Conservation (phyloP, 2,329 filamentous ascomycete genomes). For the Aspergillus glaucus region DNA sequence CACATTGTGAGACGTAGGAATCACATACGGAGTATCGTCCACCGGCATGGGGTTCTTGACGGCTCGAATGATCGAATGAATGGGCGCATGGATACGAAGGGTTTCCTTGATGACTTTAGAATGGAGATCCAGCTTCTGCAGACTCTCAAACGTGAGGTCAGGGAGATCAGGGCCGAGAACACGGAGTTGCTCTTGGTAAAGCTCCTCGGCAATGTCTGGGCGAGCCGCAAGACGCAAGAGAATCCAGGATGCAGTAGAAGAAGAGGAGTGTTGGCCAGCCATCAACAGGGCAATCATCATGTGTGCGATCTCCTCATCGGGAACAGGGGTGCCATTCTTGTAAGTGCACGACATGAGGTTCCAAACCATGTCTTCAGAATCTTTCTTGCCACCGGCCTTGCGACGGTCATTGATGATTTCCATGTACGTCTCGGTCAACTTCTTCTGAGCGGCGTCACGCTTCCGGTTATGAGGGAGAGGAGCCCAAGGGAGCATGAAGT, state of each 20-base stretch:
- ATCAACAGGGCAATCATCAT: constrained; percentile 94
- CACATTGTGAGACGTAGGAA: constrained; percentile 74
- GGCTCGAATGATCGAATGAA: constrained; percentile 89
- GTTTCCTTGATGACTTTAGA: constrained; percentile 85
- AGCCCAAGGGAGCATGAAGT: constrained; percentile 84
- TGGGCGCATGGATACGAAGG: constrained; percentile 81
- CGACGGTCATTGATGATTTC: constrained; percentile 72
- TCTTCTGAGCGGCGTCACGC: constrained; percentile 71
- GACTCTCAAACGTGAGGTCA: constrained; percentile 67
- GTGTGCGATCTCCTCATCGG: constrained; percentile 78
- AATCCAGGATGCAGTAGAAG: constrained; percentile 79
- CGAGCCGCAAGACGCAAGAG: constrained; percentile 71
- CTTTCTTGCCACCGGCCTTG: constrained; percentile 44
- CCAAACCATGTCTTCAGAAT: constrained; percentile 76
- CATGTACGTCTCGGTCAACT: constrained; percentile 75
- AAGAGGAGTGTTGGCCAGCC: constrained; percentile 86
- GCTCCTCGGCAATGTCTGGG: constrained; percentile 73
- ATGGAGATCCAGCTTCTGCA: constrained; percentile 74
- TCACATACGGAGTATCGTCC: constrained; percentile 72
- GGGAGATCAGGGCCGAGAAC: constrained; percentile 69
- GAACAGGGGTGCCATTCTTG: constrained; percentile 73
- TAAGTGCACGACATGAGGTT: constrained; percentile 80
- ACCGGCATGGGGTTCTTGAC: constrained; percentile 84
- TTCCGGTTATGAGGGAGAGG: constrained; percentile 82
- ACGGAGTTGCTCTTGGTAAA: constrained; percentile 73